Percentiles rank a stretch among this genome's conserved stretches.
Evolutionary conservation across 371 early-diverging fungal species (phyloP).

Genomic region (Mortierella sp.): DNA sequence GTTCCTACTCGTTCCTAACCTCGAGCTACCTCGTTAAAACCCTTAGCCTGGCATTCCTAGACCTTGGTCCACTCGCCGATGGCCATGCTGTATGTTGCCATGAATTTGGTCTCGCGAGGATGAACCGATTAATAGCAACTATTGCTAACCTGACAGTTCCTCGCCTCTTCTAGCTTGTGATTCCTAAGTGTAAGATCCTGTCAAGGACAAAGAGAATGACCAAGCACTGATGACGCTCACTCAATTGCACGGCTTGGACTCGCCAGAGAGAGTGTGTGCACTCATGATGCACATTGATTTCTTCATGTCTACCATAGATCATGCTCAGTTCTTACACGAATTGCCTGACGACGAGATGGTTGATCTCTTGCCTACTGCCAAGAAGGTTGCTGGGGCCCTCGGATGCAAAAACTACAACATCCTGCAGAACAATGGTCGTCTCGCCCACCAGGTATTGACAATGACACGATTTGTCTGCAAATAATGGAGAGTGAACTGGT

Average conservation of each 20-base stretch:
- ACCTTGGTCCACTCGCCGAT: slow-evolving; percentile 81
- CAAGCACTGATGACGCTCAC: no score
- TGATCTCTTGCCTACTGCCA: slow-evolving; percentile 87
- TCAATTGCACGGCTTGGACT: no score
- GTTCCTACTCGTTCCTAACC: background rate
- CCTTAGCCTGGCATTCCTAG: slow-evolving; percentile 69
- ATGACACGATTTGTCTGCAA: no score
- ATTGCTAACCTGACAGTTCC: background rate
- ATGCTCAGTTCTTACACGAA: slow-evolving; percentile 90
- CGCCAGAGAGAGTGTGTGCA: no score
- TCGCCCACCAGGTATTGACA: slow-evolving; percentile 75
- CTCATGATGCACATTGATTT: no score
- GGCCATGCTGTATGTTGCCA: slow-evolving; percentile 73
- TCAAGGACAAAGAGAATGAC: no score
- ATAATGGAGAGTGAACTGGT: background rate
- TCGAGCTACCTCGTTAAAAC: background rate
- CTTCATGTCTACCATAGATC: slow-evolving; percentile 62
- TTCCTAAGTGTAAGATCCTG: slow-evolving; percentile 78
- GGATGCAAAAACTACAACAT: slow-evolving; percentile 88
- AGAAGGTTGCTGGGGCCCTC: slow-evolving; percentile 77
- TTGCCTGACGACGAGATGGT: slow-evolving; percentile 86
- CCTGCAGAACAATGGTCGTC: slow-evolving; percentile 89
- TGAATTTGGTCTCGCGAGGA: no score
- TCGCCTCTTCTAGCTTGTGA: slow-evolving; percentile 68
- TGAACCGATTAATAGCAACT: background rate